Evolutionary conservation across 1,284 basidiomycete genomes (phyloP), one percentile per base, ranked within the genome.

Genomic region (Sanghuangporus sanghuang): DNA sequence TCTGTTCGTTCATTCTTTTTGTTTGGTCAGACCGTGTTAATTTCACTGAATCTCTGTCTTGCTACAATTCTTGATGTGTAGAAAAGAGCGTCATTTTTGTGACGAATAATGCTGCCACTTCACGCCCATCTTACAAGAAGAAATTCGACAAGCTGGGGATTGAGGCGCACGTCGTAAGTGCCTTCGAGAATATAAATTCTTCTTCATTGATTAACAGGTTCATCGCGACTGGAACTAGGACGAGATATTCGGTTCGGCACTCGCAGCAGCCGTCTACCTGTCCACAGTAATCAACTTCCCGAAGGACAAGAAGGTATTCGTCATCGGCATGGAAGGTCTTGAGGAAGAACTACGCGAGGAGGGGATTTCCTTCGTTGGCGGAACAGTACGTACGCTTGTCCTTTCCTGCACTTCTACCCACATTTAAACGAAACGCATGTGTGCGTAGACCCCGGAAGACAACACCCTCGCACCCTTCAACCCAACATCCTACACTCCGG

Each of bases 51-150:
- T 23, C 21, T 50, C 3, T 18, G 16, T 12, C 2, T 50, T 27
- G 27, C 27, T 3, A 3, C 27, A 5, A 32, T 18, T 16, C 9
- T 6, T 49, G 44, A 42, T 14, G 57, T 57, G 62, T 71, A 89
- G 93, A 90, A 61, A 99, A 98, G 80, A 85, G 85, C 64, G 79
- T 99, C 58, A 79, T 98, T 46, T 99, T 98, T 73, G 95, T 98
- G 44, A 98, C 96, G 36, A 98, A 98, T 79, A 99, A 98, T 73
- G 96, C 96, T n/a, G 95, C 90, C 56, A 96, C 96, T 77, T 96
- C 93, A 11, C 81, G 96, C 59, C 84, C 79, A 73, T 88, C 80
- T 71, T 96, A 96, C 81, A 94, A 94, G 78, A 81, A 82, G 59
- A 97, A 96, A 74, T 98, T 99, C 72, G 91, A 96, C 73, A 81